Conservation (phyloP, 1,284 basidiomycete species). For the Pseudozyma sp. region DNA sequence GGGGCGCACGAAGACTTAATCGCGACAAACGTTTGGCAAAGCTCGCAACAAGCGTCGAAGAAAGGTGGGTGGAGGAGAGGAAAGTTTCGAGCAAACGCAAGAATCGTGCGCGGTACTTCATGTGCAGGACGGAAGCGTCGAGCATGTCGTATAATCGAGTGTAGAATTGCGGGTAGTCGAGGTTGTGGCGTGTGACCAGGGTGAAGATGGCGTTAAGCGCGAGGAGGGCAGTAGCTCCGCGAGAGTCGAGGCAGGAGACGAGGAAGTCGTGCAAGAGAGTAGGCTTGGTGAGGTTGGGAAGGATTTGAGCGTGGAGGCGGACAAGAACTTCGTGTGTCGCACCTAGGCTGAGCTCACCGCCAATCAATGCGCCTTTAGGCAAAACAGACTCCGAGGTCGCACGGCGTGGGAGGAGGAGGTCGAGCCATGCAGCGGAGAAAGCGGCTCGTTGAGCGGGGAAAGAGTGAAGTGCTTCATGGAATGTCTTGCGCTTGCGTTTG, state of each 20-base stretch:
- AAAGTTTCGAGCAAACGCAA: slow-evolving; percentile 92
- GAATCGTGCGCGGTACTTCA: slow-evolving; percentile 92
- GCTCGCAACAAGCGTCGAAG: slow-evolving; percentile 87
- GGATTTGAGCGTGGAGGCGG: slow-evolving; percentile 83
- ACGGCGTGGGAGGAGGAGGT: slow-evolving; percentile 74
- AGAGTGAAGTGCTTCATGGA: slow-evolving; percentile 73
- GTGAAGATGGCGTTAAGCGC: slow-evolving; percentile 92
- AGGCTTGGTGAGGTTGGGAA: slow-evolving; percentile 83
- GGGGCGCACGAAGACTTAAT: slow-evolving; percentile 85
- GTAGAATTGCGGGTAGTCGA: slow-evolving; percentile 97
- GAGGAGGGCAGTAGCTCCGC: slow-evolving; percentile 84
- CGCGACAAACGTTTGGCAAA: slow-evolving; percentile 92
- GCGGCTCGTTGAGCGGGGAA: slow-evolving; percentile 80
- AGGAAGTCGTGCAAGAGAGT: slow-evolving; percentile 92
- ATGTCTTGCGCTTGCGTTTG: slow-evolving; percentile 63
- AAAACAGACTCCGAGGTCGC: slow-evolving; percentile 21
- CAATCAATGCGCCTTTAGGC: slow-evolving; percentile 28
- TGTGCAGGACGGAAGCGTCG: slow-evolving; percentile 80
- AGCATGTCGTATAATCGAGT: slow-evolving; percentile 90
- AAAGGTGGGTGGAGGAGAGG: slow-evolving; percentile 89
- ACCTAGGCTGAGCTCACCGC: slow-evolving; percentile 71
- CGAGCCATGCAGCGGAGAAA: slow-evolving; percentile 82
- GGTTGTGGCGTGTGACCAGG: slow-evolving; percentile 90
- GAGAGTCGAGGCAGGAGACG: slow-evolving; percentile 78
- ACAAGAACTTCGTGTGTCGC: slow-evolving; percentile 77